Conservation (phyloP, 129 eudicot species). For the Flaveria brownii region DNA sequence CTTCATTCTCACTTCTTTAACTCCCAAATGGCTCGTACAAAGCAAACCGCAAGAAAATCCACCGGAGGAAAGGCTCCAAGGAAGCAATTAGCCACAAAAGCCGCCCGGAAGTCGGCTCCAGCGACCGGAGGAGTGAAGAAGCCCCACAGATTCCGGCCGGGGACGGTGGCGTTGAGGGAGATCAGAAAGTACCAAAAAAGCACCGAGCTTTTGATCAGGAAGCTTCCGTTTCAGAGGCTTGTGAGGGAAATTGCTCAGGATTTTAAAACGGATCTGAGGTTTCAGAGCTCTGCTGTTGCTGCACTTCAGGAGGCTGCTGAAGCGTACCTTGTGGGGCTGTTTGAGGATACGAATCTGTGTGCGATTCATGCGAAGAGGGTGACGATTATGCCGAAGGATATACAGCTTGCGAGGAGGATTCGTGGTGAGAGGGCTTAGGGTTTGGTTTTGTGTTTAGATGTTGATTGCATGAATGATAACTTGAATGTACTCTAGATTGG, state of each 20-base stretch:
- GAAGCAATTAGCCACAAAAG: constrained; percentile 7
- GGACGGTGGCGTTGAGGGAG: constrained; percentile 16
- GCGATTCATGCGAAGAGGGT: constrained; percentile 16
- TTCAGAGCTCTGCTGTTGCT: constrained; percentile 9
- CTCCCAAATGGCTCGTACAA: neutral
- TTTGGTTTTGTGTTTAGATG: neutral
- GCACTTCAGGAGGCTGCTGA: constrained; percentile 12
- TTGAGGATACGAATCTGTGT: constrained; percentile 17
- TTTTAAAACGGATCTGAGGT: constrained; percentile 3
- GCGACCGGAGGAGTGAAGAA: constrained; percentile 15
- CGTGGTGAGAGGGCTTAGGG: constrained; percentile 21
- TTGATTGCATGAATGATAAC: neutral
- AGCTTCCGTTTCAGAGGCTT: constrained; percentile 16
- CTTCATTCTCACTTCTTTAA: too few relatives aligned
- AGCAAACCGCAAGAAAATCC: constrained; percentile 16
- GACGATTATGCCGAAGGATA: constrained; percentile 9
- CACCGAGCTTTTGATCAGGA: constrained; percentile 14
- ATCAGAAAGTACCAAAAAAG: constrained; percentile 20
- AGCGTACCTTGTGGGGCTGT: constrained; percentile 1
- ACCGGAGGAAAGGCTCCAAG: constrained; percentile 19
- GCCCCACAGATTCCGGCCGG: constrained; percentile 16
- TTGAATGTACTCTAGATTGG: neutral
- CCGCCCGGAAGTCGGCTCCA: constrained; percentile 6
- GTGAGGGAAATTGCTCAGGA: constrained; percentile 17
- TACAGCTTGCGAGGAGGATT: constrained; percentile 13